phyloP scores from a whole-genome alignment of 2,329 filamentous ascomycete genomes.

The Chrysosphaeria jannelii region DNA sequence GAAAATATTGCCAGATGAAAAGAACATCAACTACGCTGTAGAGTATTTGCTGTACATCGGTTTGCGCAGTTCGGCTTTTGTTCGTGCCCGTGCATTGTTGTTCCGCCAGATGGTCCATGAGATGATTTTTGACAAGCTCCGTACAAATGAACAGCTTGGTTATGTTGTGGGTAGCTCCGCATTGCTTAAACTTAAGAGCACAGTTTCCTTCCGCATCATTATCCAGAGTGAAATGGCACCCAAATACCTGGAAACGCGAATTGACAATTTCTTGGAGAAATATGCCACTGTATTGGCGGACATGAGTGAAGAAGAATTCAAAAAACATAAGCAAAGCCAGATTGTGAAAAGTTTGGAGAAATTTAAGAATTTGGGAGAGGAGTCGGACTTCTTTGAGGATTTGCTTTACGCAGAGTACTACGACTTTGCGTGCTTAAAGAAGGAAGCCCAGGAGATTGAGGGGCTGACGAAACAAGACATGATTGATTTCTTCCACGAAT shows the following conservation, averaged over 20 bases:
- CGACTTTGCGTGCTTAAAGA: conserved; percentile 62
- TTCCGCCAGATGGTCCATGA: conserved; percentile 79
- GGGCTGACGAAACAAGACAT: conserved; percentile 52
- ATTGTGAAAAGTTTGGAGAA: conserved; percentile 73
- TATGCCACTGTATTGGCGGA: conserved; percentile 35
- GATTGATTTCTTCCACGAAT: conserved; percentile 44
- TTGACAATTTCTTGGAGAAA: conserved; percentile 50
- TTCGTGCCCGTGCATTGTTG: conserved; percentile 50
- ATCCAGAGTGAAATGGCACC: conserved; percentile 79
- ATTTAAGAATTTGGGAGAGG: conserved; percentile 68
- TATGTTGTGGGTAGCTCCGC: conserved; percentile 68
- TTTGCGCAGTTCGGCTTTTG: conserved; percentile 30
- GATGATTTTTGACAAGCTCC: conserved; percentile 75
- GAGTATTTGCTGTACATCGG: conserved; percentile 50
- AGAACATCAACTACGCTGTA: conserved; percentile 69
- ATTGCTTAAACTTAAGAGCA: too few species aligned
- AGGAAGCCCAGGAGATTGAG: conserved; percentile 47
- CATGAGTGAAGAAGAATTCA: conserved; percentile 65
- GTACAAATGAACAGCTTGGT: conserved; percentile 90
- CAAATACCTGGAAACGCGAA: conserved; percentile 58
- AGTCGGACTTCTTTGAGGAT: conserved; percentile 55
- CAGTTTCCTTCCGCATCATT: conserved; percentile 61
- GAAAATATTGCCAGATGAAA: conserved; percentile 52
- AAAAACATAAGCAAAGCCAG: conserved; percentile 68
- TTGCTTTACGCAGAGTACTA: conserved; percentile 68